Percentiles rank a stretch among this genome's conserved stretches.
Evolutionary conservation across 2,329 filamentous ascomycete genomes (phyloP).

Genomic region (Penicillium sp.): DNA sequence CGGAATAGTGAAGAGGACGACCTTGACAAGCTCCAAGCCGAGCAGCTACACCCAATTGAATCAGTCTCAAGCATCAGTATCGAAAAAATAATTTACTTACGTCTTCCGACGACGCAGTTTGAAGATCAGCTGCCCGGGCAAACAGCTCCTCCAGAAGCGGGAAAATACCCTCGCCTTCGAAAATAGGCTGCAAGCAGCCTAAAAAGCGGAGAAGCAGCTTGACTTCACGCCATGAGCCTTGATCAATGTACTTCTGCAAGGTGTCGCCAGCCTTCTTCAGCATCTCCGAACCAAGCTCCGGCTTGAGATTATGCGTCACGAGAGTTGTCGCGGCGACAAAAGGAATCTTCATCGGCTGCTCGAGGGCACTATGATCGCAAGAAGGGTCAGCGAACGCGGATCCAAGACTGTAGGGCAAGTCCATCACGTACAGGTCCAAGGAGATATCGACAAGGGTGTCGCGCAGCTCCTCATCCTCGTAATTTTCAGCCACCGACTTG

Average conservation of each 20-base stretch:
- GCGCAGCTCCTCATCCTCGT: conserved; percentile 75
- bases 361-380: conserved; percentile 52
- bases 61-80: conserved; percentile 11
- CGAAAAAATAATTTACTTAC: conserved; percentile 48
- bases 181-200: conserved; percentile 72
- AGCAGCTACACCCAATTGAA: conserved; percentile 44
- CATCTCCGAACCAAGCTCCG: conserved; percentile 66
- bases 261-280: conserved; percentile 57
- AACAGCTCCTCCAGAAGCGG: conserved; percentile 85
- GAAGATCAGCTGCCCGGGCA: conserved; percentile 79
- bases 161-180: conserved; percentile 81
- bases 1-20: conserved; percentile 89
- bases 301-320: conserved; percentile 69
- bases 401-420: not conserved
- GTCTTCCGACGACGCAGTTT: conserved; percentile 88
- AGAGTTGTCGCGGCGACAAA: conserved; percentile 82
- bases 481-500: conserved; percentile 71
- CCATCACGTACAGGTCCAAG: conserved; percentile 59
- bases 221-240: conserved; percentile 79
- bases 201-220: conserved; percentile 87
- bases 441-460: conserved; percentile 66
- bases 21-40: conserved; percentile 83
- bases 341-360: conserved; percentile 97
- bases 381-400: conserved; percentile 5
- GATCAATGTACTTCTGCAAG: conserved; percentile 61